Evolutionary conservation across 1,139 yeast species (phyloP).

Genomic region (Kodamaea suecica): DNA sequence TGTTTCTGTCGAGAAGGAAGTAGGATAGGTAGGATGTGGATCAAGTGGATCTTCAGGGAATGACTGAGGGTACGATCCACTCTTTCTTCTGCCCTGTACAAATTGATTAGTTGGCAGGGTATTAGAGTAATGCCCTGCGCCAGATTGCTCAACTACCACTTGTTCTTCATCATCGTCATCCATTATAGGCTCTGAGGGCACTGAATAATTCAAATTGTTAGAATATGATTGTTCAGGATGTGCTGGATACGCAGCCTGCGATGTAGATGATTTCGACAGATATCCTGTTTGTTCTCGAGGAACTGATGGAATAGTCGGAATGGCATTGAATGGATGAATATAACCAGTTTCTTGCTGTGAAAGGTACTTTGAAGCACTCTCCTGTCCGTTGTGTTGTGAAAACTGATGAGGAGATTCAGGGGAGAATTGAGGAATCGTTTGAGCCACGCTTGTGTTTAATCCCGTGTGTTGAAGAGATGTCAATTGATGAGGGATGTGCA

Average conservation of each 20-base stretch:
- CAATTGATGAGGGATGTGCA: too few relatives aligned
- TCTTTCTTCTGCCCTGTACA: background rate
- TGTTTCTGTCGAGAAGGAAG: background rate
- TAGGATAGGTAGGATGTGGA: constrained; percentile 2
- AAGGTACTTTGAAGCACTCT: constrained; percentile 1
- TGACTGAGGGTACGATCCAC: constrained; percentile 6
- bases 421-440: too few relatives aligned
- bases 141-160: constrained; percentile 1
- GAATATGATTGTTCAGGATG: background rate
- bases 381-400: background rate
- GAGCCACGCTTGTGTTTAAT: too few relatives aligned
- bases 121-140: too few relatives aligned
- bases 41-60: constrained; percentile 3
- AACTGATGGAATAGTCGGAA: constrained; percentile 1
- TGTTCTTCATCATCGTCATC: constrained; percentile 9
- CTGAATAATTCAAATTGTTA: constrained; percentile 7
- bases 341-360: constrained; percentile 10
- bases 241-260: background rate
- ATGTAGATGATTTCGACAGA: constrained; percentile 2
- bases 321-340: constrained; percentile 1
- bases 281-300: constrained; percentile 3
- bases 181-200: constrained; percentile 13
- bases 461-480: too few relatives aligned
- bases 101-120: too few relatives aligned
- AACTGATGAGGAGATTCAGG: background rate